Evolutionary conservation across 1,284 basidiomycete genomes (phyloP).

Genomic region (Leccinum pachyderme): DNA sequence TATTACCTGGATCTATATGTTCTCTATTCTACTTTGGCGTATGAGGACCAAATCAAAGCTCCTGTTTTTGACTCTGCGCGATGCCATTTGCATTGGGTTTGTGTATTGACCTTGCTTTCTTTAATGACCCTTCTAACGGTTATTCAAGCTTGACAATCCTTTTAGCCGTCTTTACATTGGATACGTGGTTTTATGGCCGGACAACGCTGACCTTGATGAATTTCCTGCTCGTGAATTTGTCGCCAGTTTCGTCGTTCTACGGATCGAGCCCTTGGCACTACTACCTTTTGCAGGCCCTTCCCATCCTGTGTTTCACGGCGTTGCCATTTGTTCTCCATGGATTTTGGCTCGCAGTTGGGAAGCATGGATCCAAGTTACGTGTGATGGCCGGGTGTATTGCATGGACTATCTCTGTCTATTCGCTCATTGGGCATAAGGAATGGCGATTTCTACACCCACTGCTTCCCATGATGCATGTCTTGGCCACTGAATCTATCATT

Average conservation of each 20-base stretch:
- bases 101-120: conserved; percentile 18
- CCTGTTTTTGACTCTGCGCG: conserved; percentile 36
- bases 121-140: conserved; percentile 7
- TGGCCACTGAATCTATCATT: conserved; percentile 73
- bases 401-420: conserved; percentile 75
- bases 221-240: conserved; percentile 79
- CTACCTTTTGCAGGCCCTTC: conserved; percentile 85
- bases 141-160: conserved; percentile 25
- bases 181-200: conserved; percentile 68
- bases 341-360: conserved; percentile 40
- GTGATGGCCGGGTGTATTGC: conserved; percentile 52
- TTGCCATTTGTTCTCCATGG: conserved; percentile 74
- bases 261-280: conserved; percentile 87
- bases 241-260: conserved; percentile 89
- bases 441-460: conserved; percentile 96
- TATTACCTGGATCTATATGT: conserved; percentile 80
- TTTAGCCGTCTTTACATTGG: conserved; percentile 49
- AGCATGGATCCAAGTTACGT: conserved; percentile 32
- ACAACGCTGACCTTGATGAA: conserved; percentile 79
- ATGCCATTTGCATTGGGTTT: conserved; percentile 45
- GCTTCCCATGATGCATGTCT: conserved; percentile 80
- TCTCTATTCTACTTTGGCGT: conserved; percentile 51
- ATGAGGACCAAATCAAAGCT: conserved; percentile 36
- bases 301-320: conserved; percentile 73
- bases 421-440: conserved; percentile 88